Evolutionary conservation across 768 basidiomycete genomes (phyloP), one percentile per base, ranked within the genome.

Genomic region (Podaxis sp.): DNA sequence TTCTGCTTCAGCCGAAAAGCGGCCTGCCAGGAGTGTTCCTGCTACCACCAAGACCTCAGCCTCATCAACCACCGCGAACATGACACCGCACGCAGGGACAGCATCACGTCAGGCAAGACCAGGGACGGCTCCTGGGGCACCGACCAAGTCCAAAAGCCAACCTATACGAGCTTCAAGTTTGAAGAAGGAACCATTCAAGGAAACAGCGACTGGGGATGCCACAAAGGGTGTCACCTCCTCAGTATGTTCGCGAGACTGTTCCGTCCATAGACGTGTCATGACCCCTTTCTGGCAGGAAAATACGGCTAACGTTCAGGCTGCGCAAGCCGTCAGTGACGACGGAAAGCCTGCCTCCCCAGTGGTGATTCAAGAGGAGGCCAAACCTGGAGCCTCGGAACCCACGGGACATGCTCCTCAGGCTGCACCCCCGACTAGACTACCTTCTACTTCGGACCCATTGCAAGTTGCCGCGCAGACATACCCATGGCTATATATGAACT

Each of bases 401-500:
- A 27, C 24, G 17, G 55, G 46, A 4, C 3, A 9, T 11, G 49
- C 25, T 17, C 25, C 37, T 56, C 55, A 27, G 58, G 67, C 36
- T 29, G 57, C 40, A 27, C 49, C 29, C 52, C 49, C 36, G 57
- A 61, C 37, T 61, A 69, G 57, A 56, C 66, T n/a, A 68, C 73
- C n/a, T 51, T 68, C n/a, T 9, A 72, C 71, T 4, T 67, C 75
- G 24, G 79, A 82, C 59, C 65, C 79, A 13, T 69, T 84, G 12
- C 80, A 84, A 65, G 68, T 81, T 4, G 82, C 81, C 1, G 82
- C 84, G 12, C 83, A 85, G 61, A 70, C 77, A 17, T 83, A 85
- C 63, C 80, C 86, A 63, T 88, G 86, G 86, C 61, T 80, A 29
- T 83, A 82, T 65, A 87, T 89, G 85, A 77, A 78, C 4, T 80